Evolutionary conservation across 306 rosid species (phyloP), one percentile per base, ranked within the genome.

Genomic region (Pachyrhizus erosus): DNA sequence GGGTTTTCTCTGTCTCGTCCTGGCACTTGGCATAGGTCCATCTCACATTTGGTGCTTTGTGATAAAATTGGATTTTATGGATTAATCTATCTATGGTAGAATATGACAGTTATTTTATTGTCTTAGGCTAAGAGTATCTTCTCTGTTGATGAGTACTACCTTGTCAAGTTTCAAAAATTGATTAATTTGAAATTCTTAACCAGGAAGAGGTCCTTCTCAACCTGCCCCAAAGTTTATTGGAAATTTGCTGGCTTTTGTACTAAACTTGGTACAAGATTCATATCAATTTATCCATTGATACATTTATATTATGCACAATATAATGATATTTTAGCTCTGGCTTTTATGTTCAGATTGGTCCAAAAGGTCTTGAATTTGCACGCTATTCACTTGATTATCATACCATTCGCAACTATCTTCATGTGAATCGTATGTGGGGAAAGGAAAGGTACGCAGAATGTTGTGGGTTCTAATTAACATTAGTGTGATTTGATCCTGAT

Each of bases 311-410:
- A 26, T 39, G 77, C 70, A 10, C 1, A 21, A 18, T 31, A 64
- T 21, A 21, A 40, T 80, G n/a, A 61, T 62, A 33, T 62, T 52
- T 71, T 85, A 34, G 82, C 49, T 78, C 69, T 86, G 23, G 24
- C 73, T 76, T 45, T 68, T 51, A 26, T 55, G 60, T 70, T 76
- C 87, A 96, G 98, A 76, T 96, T 81, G 99, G 99, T 72, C 98
- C 98, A 17, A 95, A 89, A 82, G 98, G 99, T 71, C 85, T 96
- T 81, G 97, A 96, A 82, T 96, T 96, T 67, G 99, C 98, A 40
- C 97, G 98, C 14, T 96, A 93, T 82, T 96, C 99, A 26, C 97
- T 93, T 40, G 99, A 95, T 87, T 95, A 95, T 86, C 99, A 95
- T 65, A 95, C 99, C 80, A 95, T 95, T 72, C 88, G 99, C 78